These are phyloP conservation scores for Yarrowia yakushimensis DNA, from an alignment of 805 yeast species.

Conservation along the genomic window DNA sequence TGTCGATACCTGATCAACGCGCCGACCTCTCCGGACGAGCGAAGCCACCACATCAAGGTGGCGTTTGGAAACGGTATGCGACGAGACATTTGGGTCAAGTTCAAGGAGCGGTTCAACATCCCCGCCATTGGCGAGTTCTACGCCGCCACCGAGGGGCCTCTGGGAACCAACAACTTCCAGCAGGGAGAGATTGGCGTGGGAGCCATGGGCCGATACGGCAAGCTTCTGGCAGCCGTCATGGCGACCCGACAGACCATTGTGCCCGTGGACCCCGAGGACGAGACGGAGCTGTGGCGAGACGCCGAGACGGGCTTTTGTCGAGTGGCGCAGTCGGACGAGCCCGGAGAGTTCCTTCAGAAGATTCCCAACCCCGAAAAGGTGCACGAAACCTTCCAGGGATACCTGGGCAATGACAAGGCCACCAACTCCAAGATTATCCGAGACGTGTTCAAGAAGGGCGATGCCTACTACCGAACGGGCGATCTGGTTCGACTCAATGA, in stretches of 20 bases:
- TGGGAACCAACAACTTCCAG: constrained; percentile 80
- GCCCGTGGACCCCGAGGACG: constrained; percentile 77
- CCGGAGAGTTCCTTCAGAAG: constrained; percentile 84
- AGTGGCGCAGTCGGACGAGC: constrained; percentile 54
- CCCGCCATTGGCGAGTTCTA: constrained; percentile 82
- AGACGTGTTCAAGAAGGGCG: constrained; percentile 78
- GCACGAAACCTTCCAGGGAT: constrained; percentile 84
- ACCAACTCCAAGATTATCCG: constrained; percentile 70
- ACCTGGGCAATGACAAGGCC: constrained; percentile 73
- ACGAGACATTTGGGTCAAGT: constrained; percentile 79
- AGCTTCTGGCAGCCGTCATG: constrained; percentile 43
- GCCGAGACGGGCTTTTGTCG: constrained; percentile 60
- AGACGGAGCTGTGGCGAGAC: constrained; percentile 65
- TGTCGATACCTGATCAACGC: constrained; percentile 78
- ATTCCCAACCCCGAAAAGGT: constrained; percentile 59
- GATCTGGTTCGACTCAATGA: constrained; percentile 71
- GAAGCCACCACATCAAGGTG: constrained; percentile 53
- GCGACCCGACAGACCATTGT: constrained; percentile 50
- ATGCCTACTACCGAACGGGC: constrained; percentile 87
- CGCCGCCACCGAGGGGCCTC: constrained; percentile 90
- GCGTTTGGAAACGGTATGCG: constrained; percentile 93
- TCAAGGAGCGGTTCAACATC: constrained; percentile 73
- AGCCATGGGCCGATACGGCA: constrained; percentile 79
- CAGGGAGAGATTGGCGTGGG: constrained; percentile 78
- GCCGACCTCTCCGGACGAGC: constrained; percentile 58